Evolutionary conservation across 768 basidiomycete genomes (phyloP), one percentile per base, ranked within the genome.

Genomic region (Suillus spraguei): DNA sequence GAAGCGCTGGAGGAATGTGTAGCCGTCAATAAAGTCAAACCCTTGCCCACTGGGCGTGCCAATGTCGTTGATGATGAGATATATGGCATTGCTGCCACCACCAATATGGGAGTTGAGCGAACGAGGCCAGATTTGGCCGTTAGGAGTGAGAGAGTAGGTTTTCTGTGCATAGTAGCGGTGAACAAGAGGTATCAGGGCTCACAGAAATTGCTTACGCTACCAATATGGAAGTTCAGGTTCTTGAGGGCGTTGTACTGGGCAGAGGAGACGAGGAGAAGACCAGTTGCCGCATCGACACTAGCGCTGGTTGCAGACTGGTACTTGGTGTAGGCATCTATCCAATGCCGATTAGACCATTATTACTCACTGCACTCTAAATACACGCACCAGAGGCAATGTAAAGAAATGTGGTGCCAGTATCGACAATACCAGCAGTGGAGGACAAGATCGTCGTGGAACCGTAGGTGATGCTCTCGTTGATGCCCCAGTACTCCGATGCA

Each of bases 401-500:
- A 58, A 86, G 70, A 64, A 86, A 74, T n/a, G 85, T 84, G 13
- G 83, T 46, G 44, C n/a, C 44, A 46, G 44, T 46, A n/a, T 46
- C 44, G 11, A 46, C 44, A 2, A 46, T 46, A 64, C 87, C 87
- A 44, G 84, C 82, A 53, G 60, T 46, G n/a, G n/a, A 71, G 6
- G 74, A 28, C 58, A 87, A 73, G 58, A 87, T 83, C 24, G 75
- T 74, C 11, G 74, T 81, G 7, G 74, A 68, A 5, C 85, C 84
- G 63, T 85, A 87, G 20, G 75, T 77, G 63, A 87, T 77, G 62
- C 79, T 78, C 72, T 87, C 80, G 69, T 85, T 77, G 64, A 88
- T 84, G 32, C 87, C 87, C 87, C 86, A 87, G 78, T 79, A 87
- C 28, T 72, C 66, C 56, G 65, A 74, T 41, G 84, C 78, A 33